Evolutionary conservation across 73 alveolate species (phyloP).

Genomic region (Halteria grandinella): DNA sequence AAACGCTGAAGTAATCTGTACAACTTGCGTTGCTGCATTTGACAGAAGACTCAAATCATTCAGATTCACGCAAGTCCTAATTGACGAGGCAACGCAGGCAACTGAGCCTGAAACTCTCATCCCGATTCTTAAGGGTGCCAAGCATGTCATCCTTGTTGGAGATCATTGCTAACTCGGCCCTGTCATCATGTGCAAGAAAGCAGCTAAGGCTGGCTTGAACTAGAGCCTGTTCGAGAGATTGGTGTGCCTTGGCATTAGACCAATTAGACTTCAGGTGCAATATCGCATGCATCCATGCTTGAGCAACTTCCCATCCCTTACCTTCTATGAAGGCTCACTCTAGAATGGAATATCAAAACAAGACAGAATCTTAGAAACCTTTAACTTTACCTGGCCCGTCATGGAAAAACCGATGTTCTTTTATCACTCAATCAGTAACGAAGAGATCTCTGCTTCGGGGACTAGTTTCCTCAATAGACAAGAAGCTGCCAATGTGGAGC

Average conservation of each 20-base stretch:
- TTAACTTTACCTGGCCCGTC: constrained; percentile 98
- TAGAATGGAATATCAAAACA: constrained; percentile 93
- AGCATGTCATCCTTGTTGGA: constrained; percentile 97
- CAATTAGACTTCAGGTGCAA: constrained; percentile 96
- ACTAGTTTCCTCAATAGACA: constrained; percentile 96
- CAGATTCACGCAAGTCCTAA: constrained; percentile 93
- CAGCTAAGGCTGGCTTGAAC: constrained; percentile 98
- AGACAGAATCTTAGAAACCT: constrained; percentile 91
- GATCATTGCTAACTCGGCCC: constrained; percentile 99
- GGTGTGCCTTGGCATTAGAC: constrained; percentile 92
- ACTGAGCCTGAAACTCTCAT: constrained; percentile 98
- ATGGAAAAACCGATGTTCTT: constrained; percentile 96
- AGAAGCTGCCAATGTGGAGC: constrained; percentile 97
- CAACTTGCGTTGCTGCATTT: constrained; percentile 96
- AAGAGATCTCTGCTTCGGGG: constrained; percentile 99
- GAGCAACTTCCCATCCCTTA: constrained; percentile 96
- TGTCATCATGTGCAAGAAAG: constrained; percentile 98
- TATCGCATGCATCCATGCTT: constrained; percentile 99
- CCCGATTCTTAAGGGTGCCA: constrained; percentile 97
- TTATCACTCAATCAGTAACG: constrained; percentile 94
- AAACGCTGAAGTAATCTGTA: constrained; percentile 94
- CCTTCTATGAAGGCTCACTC: constrained; percentile 98
- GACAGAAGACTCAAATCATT: constrained; percentile 92
- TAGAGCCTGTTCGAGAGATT: constrained; percentile 98
- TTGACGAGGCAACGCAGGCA: constrained; percentile 99